phyloP scores from a whole-genome alignment of 371 early-diverging fungal species.

The Coemansia linderi region DNA sequence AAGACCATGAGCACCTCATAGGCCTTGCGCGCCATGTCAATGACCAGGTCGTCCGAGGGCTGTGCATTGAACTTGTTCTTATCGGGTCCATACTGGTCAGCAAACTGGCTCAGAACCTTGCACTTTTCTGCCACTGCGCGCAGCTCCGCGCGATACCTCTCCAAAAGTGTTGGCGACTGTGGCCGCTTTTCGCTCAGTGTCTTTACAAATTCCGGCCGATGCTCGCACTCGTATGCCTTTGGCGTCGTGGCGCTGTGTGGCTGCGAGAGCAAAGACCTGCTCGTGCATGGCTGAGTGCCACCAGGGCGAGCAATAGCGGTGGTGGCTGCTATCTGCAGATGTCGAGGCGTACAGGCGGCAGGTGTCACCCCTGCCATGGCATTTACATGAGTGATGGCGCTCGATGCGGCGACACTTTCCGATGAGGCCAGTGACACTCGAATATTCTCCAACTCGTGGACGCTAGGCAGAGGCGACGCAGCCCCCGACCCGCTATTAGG shows the following conservation, averaged over 20 bases:
- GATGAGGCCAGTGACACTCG: slow-evolving; percentile 14
- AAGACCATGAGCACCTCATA: slow-evolving; percentile 55
- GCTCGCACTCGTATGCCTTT: slow-evolving; percentile 5
- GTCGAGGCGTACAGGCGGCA: slow-evolving; percentile 4
- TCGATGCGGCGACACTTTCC: not conserved
- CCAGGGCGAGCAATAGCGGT: slow-evolving; percentile 3
- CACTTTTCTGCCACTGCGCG: slow-evolving; percentile 52
- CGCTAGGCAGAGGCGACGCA: slow-evolving; percentile 14
- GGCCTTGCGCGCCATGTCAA: slow-evolving; percentile 56
- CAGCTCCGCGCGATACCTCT: slow-evolving; percentile 50
- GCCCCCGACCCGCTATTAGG: not conserved
- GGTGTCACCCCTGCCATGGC: not conserved
- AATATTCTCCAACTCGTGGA: slow-evolving; percentile 36
- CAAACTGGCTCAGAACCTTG: slow-evolving; percentile 50
- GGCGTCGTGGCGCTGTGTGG: slow-evolving; percentile 14
- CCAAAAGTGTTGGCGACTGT: slow-evolving; percentile 24
- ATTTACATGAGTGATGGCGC: slow-evolving; percentile 1
- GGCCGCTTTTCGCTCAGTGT: slow-evolving; percentile 9
- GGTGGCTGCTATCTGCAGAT: slow-evolving; percentile 5
- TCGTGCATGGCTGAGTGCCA: slow-evolving; percentile 3
- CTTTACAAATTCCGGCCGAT: not conserved
- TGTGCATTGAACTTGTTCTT: slow-evolving; percentile 51
- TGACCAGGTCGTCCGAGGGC: slow-evolving; percentile 54
- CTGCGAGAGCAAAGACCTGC: slow-evolving; percentile 14
- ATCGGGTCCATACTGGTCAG: slow-evolving; percentile 53